phyloP scores from a whole-genome alignment of 495 filamentous ascomycete species.

The Xylaria longipes region DNA sequence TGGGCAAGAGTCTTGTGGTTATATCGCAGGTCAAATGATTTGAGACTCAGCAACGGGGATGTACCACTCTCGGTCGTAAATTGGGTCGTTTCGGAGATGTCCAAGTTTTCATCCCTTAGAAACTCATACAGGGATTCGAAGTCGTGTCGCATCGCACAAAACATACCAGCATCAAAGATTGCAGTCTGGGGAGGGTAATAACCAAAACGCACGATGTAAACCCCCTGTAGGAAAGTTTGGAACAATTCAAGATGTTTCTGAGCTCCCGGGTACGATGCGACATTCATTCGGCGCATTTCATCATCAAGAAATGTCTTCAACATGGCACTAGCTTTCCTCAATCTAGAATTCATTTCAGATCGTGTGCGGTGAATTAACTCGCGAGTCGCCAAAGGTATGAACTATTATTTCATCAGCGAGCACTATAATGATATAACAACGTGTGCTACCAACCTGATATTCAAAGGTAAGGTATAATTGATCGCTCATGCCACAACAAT shows the following conservation, averaged over 20 bases:
- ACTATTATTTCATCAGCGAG: constrained; percentile 43
- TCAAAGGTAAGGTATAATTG: constrained; percentile 56
- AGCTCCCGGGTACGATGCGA: constrained; percentile 59
- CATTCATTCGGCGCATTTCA: constrained; percentile 61
- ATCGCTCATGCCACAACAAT: constrained; percentile 72
- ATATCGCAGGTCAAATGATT: constrained; percentile 63
- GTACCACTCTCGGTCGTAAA: constrained; percentile 60
- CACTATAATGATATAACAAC: too few relatives aligned
- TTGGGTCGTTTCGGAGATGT: constrained; percentile 45
- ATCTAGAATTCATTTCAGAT: constrained; percentile 66
- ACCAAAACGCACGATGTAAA: constrained; percentile 65
- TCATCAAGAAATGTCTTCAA: constrained; percentile 65
- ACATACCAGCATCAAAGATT: constrained; percentile 59
- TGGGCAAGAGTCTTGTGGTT: constrained; percentile 59
- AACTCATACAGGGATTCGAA: constrained; percentile 68
- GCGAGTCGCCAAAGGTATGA: constrained; percentile 59
- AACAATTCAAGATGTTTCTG: constrained; percentile 68
- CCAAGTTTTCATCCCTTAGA: constrained; percentile 61
- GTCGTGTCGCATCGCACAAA: constrained; percentile 63
- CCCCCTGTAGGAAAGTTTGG: constrained; percentile 64
- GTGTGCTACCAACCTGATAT: constrained; percentile 56
- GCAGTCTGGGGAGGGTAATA: constrained; percentile 63
- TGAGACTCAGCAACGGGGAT: constrained; percentile 64
- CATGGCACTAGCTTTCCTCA: constrained; percentile 54
- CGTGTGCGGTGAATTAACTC: constrained; percentile 65